Percentiles rank a stretch among this genome's conserved stretches.
phyloP scores from a whole-genome alignment of 805 yeast genomes.

The Candida sanyiensis region DNA sequence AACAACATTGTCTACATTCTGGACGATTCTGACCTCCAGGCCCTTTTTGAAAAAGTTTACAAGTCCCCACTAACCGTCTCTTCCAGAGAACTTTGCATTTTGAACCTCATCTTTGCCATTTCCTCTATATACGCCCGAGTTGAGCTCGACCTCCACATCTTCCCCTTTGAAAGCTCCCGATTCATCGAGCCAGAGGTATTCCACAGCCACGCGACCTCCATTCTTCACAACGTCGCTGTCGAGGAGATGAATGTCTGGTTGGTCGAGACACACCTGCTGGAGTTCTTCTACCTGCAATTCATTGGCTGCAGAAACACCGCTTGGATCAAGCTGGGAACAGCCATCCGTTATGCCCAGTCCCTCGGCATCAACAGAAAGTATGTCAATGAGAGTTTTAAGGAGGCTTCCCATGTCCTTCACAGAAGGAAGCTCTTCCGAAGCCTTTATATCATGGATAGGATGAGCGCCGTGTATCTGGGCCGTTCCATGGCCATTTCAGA shows the following conservation, averaged over 20 bases:
- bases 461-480: conserved; percentile 33
- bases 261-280: conserved; percentile 35
- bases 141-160: conserved; percentile 23
- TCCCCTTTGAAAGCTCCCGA: conserved; percentile 20
- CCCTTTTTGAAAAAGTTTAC: conserved; percentile 29
- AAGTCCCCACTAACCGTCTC: conserved; percentile 26
- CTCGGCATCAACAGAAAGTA: conserved; percentile 36
- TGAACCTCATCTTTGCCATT: conserved; percentile 36
- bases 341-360: conserved; percentile 39
- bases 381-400: conserved; percentile 34
- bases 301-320: conserved; percentile 37
- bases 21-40: conserved; percentile 30
- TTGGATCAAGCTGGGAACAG: conserved; percentile 38
- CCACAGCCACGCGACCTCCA: conserved; percentile 31
- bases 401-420: conserved; percentile 22
- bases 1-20: conserved; percentile 37
- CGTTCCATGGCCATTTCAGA: conserved; percentile 33
- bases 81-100: conserved; percentile 27
- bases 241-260: conserved; percentile 39
- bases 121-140: conserved; percentile 35
- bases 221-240: conserved; percentile 27
- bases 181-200: conserved; percentile 29
- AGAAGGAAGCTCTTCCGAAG: conserved; percentile 33
- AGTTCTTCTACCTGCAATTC: conserved; percentile 36
- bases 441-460: conserved; percentile 31